Base-by-base conservation (phyloP, 129 eudicot genomes). In the Ambrosia artemisiifolia region DNA sequence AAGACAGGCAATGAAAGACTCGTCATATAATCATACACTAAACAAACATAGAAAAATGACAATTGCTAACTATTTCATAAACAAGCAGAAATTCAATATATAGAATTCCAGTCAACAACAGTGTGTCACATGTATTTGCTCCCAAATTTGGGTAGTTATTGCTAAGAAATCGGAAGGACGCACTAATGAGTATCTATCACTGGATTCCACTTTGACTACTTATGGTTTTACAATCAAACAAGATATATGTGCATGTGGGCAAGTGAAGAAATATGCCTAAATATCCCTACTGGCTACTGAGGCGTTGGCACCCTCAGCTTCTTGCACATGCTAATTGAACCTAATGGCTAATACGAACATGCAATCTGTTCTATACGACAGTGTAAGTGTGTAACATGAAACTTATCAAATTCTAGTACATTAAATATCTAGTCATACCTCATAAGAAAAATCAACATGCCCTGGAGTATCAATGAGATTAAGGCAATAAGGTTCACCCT, bases 391-490 rank as follows among this genome's bases (percentile, higher is more conserved):
- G 1, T 24, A 24, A 24, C 68, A 64, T 43, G 28, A 50, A 34
- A 74, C 30, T 20, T 44, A 28, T 74, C 7, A 12, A 67, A 62
- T 33, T 20, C 33, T 16, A 43, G 57, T 40, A 28, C 10, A 44
- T 53, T 20, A 38, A 63, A 63, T 44, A 34, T 24, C 65, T 16
- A 18, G 65, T 24, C 51, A 71, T 83, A 90, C 98, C 99, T 95
- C 99, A 68, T 95, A 95, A 4, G 99, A 88, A 83, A 95, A 95
- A 89, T 95, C 99, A 7, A 95, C 99, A 81, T 95, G 99, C 12
- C 99, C 99, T 17, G 99, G 99, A 63, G 99, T 95, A 80, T 95
- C 99, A 68, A 95, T 95, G 61, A 95, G 89, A 80, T 95, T 95
- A 59, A 95, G 83, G 81, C 97, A 90, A 85, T 81, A 86, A 14